phyloP scores from a whole-genome alignment of 192 early-diverging fungal species.

The Phycomyces nitens region DNA sequence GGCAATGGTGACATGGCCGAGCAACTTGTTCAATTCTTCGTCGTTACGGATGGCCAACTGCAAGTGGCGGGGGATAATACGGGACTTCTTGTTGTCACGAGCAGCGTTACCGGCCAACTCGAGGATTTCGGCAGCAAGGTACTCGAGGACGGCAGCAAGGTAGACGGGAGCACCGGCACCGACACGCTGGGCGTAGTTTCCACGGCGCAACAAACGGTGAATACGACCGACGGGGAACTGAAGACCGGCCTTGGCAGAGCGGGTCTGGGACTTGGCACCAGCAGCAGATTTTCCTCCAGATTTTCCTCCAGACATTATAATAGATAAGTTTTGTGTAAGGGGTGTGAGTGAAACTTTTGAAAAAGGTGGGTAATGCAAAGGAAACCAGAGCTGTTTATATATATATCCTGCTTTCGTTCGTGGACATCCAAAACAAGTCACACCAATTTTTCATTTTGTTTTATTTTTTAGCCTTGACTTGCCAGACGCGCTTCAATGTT shows the following conservation, averaged over 20 bases:
- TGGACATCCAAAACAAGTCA: neutral
- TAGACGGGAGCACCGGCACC: constrained; percentile 89
- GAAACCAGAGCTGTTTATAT: constrained; percentile 9
- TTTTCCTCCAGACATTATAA: constrained; percentile 66
- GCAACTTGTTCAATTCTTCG: constrained; percentile 90
- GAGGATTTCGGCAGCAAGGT: constrained; percentile 87
- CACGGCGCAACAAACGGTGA: constrained; percentile 17
- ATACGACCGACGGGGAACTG: constrained; percentile 82
- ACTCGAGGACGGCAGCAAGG: constrained; percentile 84
- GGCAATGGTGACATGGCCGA: constrained; percentile 86
- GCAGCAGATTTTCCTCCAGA: constrained; percentile 70
- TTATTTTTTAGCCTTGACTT: constrained; percentile 10
- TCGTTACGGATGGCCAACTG: constrained; percentile 92
- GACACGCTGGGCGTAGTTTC: constrained; percentile 53
- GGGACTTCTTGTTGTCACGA: constrained; percentile 88
- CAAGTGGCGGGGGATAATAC: constrained; percentile 88
- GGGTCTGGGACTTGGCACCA: constrained; percentile 61
- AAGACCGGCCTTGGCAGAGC: constrained; percentile 80
- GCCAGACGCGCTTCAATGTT: too few species aligned
- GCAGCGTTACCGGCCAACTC: constrained; percentile 90
- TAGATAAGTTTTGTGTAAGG: constrained; percentile 17
- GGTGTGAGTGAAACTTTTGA: constrained; percentile 3
- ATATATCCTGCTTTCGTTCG: neutral
- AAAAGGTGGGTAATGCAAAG: neutral
- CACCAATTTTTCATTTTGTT: neutral